Conservation (phyloP, 768 basidiomycete genomes). For the Sporobolomyces roseus region DNA sequence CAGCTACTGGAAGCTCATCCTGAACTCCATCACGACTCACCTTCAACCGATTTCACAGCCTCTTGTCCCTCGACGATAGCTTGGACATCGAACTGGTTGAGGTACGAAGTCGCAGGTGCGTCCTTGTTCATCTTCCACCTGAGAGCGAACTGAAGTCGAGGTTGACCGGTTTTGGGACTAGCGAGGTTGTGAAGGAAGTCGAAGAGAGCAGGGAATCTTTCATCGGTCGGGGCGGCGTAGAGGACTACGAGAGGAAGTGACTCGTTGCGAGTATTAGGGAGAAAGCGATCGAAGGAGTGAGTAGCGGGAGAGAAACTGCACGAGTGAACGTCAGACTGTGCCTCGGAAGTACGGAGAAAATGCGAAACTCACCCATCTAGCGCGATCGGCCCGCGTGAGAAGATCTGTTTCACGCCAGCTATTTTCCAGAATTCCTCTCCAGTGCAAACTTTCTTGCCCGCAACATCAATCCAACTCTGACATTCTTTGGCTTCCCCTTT, state of each 20-base stretch:
- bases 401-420: constrained; percentile 66
- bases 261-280: constrained; percentile 5
- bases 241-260: constrained; percentile 32
- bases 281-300: constrained; percentile 17
- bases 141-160: constrained; percentile 30
- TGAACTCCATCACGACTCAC: too few species aligned
- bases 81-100: neutral
- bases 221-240: constrained; percentile 26
- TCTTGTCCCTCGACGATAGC: neutral
- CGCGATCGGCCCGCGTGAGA: neutral
- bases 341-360: neutral
- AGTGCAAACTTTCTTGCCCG: constrained; percentile 54
- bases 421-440: constrained; percentile 49
- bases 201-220: constrained; percentile 21
- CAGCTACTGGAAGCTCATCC: too few species aligned
- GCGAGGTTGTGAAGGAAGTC: constrained; percentile 20
- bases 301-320: neutral
- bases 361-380: constrained; percentile 5
- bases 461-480: constrained; percentile 23
- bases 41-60: neutral
- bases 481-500: neutral
- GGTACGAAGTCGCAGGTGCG: neutral
- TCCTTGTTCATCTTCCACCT: constrained; percentile 19
- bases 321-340: too few species aligned
- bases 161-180: neutral